phyloP scores from a whole-genome alignment of 1,284 basidiomycete species.

The Trametes polyzona region DNA sequence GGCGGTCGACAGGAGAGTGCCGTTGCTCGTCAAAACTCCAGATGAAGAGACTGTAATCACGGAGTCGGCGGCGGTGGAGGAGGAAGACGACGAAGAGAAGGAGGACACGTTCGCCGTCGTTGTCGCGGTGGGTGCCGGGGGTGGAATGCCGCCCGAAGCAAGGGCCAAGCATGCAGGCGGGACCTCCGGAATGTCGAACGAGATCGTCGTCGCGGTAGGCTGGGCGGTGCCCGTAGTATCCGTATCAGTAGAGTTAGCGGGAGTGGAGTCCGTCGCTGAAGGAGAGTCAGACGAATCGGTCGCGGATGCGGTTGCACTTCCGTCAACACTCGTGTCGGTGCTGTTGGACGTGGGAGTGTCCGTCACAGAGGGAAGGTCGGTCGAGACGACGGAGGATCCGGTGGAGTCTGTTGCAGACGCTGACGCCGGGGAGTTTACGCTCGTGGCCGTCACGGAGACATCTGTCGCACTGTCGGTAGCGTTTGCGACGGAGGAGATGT shows the following conservation, averaged over 20 bases:
- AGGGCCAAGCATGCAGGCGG: slow-evolving; percentile 20
- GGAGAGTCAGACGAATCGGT: not conserved
- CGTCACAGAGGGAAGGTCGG: not conserved
- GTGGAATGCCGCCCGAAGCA: slow-evolving; percentile 1
- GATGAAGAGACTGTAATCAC: not conserved
- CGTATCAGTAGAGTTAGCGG: not conserved
- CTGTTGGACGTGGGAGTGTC: not conserved
- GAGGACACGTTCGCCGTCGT: not conserved
- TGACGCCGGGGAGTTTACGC: too few relatives aligned
- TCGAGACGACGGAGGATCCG: not conserved
- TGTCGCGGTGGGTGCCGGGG: not conserved
- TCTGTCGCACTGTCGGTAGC: slow-evolving; percentile 2
- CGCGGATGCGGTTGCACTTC: not conserved
- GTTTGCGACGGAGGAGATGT: not conserved
- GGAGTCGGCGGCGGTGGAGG: not conserved
- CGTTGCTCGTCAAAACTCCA: not conserved
- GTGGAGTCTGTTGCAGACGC: not conserved
- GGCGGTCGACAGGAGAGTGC: not conserved
- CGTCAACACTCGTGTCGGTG: not conserved
- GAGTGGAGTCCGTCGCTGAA: not conserved
- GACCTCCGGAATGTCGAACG: slow-evolving; percentile 15
- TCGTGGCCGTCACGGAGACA: not conserved
- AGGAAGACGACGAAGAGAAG: not conserved
- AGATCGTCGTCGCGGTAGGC: slow-evolving; percentile 4
- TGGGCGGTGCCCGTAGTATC: not conserved